Conservation (phyloP, 2,329 filamentous ascomycete species). For the Pezicula radicicola region DNA sequence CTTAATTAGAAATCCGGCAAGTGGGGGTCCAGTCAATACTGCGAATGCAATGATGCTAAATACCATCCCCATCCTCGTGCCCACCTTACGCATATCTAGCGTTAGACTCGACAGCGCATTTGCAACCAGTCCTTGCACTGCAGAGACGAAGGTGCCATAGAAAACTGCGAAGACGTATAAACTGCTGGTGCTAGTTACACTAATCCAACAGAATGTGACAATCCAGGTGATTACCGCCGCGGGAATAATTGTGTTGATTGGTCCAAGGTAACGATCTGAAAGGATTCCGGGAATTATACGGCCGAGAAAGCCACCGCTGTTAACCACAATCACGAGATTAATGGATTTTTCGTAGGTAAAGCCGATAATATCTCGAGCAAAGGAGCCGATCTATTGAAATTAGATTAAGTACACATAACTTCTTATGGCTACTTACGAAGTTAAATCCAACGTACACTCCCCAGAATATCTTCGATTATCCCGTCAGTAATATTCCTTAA, state of each 20-base stretch:
- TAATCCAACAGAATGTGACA: conserved; percentile 44
- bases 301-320: conserved; percentile 45
- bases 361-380: conserved; percentile 33
- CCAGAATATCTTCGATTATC: conserved; percentile 11
- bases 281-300: conserved; percentile 43
- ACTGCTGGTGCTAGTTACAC: conserved; percentile 34
- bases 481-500: conserved; percentile 14
- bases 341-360: conserved; percentile 38
- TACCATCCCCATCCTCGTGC: conserved; percentile 55
- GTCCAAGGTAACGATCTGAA: conserved; percentile 42
- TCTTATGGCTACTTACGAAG: neutral
- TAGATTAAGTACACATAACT: neutral
- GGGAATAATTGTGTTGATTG: conserved; percentile 48
- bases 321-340: conserved; percentile 48
- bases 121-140: conserved; percentile 47
- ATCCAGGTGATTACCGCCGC: conserved; percentile 30
- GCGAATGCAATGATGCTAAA: conserved; percentile 49
- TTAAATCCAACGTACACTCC: conserved; percentile 37
- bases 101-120: conserved; percentile 46
- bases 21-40: conserved; percentile 22
- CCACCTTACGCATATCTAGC: conserved; percentile 47
- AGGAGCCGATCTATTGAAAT: conserved; percentile 19
- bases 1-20: conserved; percentile 22
- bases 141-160: conserved; percentile 46
- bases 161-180: conserved; percentile 45